Percentiles rank a stretch among this genome's conserved stretches.
Conservation (phyloP, 2,329 filamentous ascomycete species). For the Ophiocordyceps sinensis region DNA sequence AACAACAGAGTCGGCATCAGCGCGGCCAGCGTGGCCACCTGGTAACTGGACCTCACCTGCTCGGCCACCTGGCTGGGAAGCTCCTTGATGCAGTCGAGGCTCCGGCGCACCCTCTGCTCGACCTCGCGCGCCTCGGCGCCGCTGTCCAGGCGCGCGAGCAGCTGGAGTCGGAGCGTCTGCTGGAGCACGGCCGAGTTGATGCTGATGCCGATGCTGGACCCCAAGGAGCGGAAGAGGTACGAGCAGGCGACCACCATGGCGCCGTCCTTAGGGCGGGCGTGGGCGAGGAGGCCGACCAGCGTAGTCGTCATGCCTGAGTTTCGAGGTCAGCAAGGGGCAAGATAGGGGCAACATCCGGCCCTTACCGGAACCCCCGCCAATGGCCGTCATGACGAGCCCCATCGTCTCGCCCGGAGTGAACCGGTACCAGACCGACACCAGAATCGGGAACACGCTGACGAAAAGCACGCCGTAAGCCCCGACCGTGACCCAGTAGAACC, state of each 20-base stretch:
- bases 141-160: slow-evolving; percentile 37
- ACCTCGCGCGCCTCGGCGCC: slow-evolving; percentile 49
- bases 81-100: slow-evolving; percentile 51
- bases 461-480: slow-evolving; percentile 37
- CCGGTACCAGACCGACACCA: slow-evolving; percentile 1
- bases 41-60: slow-evolving; percentile 54
- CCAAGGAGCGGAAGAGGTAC: slow-evolving; percentile 67
- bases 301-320: slow-evolving; percentile 51
- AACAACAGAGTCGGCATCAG: slow-evolving; percentile 24
- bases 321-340: too few species aligned
- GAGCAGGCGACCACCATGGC: slow-evolving; percentile 36
- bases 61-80: slow-evolving; percentile 44
- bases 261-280: slow-evolving; percentile 47
- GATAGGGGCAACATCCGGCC: background rate
- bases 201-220: slow-evolving; percentile 64
- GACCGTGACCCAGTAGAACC: slow-evolving; percentile 36
- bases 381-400: slow-evolving; percentile 36
- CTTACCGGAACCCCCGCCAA: slow-evolving; percentile 23
- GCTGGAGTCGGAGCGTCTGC: slow-evolving; percentile 43
- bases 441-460: slow-evolving; percentile 28
- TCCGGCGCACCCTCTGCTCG: slow-evolving; percentile 54
- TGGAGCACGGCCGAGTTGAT: slow-evolving; percentile 59
- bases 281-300: slow-evolving; percentile 58
- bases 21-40: slow-evolving; percentile 25
- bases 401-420: slow-evolving; percentile 27